These are phyloP conservation scores for Bifiguratus adelaidae DNA, from an alignment of 192 early-diverging fungal species.

Conservation along the genomic window DNA sequence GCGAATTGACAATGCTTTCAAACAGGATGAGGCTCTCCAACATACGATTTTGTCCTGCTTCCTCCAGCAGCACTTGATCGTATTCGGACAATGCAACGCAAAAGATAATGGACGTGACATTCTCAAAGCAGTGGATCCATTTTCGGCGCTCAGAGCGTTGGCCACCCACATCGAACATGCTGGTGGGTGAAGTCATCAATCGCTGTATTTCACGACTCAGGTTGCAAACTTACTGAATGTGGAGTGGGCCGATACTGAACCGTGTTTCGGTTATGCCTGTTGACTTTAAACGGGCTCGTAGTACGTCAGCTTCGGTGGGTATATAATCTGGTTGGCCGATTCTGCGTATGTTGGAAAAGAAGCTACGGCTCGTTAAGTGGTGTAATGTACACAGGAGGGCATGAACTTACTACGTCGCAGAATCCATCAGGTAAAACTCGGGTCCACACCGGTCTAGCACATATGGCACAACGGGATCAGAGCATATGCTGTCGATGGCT, in stretches of 20 bases:
- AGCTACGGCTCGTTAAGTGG: slow-evolving; percentile 34
- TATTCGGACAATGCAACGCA: slow-evolving; percentile 90
- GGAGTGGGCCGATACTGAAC: slow-evolving; percentile 87
- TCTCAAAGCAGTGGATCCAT: slow-evolving; percentile 84
- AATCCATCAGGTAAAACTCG: slow-evolving; percentile 88
- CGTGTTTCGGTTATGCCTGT: slow-evolving; percentile 95
- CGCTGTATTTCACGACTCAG: neutral
- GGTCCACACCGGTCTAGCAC: slow-evolving; percentile 56
- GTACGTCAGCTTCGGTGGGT: slow-evolving; percentile 90
- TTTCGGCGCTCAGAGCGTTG: slow-evolving; percentile 77
- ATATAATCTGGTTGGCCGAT: slow-evolving; percentile 75
- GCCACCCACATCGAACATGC: slow-evolving; percentile 84
- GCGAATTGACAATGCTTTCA: slow-evolving; percentile 84
- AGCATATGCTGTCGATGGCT: slow-evolving; percentile 61
- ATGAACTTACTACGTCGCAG: slow-evolving; percentile 70
- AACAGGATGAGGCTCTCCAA: slow-evolving; percentile 83
- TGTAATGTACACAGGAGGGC: neutral
- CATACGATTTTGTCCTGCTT: slow-evolving; percentile 82
- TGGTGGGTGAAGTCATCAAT: slow-evolving; percentile 8
- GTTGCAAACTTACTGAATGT: slow-evolving; percentile 58
- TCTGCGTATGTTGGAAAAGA: slow-evolving; percentile 83
- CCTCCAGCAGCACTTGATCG: slow-evolving; percentile 85
- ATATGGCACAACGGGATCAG: slow-evolving; percentile 52
- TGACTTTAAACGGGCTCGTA: slow-evolving; percentile 94
- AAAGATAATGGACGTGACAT: slow-evolving; percentile 87